These are phyloP conservation scores for Aspergillus sp. DNA, from an alignment of 2,329 filamentous ascomycete genomes.

Conservation along the genomic window DNA sequence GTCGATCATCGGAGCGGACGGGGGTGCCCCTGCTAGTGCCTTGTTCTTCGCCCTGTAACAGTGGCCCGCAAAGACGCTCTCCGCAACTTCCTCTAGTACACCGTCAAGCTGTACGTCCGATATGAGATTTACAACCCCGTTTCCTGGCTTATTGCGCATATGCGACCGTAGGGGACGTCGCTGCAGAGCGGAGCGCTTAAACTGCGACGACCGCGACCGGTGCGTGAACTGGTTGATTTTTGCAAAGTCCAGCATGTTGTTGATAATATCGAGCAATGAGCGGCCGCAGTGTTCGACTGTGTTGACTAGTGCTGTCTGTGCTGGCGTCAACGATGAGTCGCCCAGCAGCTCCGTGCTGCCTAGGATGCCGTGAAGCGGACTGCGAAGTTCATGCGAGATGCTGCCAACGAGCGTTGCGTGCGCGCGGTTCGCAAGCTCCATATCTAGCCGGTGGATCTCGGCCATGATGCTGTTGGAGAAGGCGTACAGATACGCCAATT, in stretches of 20 bases:
- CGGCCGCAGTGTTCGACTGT: slow-evolving; percentile 42
- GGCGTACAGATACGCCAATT: slow-evolving; percentile 29
- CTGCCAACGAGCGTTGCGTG: slow-evolving; percentile 35
- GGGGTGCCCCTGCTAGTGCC: not conserved
- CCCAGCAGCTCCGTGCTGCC: slow-evolving; percentile 33
- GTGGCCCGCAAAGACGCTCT: slow-evolving; percentile 27
- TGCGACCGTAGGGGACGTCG: not conserved
- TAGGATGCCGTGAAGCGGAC: slow-evolving; percentile 37
- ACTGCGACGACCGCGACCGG: not conserved
- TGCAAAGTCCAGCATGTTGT: slow-evolving; percentile 35
- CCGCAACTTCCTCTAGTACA: slow-evolving; percentile 25
- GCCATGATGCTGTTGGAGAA: slow-evolving; percentile 37
- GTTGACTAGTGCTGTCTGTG: slow-evolving; percentile 32
- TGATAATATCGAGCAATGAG: slow-evolving; percentile 45
- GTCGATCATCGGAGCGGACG: not conserved
- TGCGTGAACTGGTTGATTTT: slow-evolving; percentile 24
- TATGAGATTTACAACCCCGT: slow-evolving; percentile 4
- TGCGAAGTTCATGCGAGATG: slow-evolving; percentile 38
- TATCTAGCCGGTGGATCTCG: slow-evolving; percentile 30
- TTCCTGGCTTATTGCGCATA: not conserved
- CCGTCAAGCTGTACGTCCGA: slow-evolving; percentile 19
- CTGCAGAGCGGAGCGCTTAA: not conserved
- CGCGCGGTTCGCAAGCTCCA: slow-evolving; percentile 30
- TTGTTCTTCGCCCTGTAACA: slow-evolving; percentile 17
- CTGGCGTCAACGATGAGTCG: slow-evolving; percentile 28